phyloP scores from a whole-genome alignment of 805 yeast species.

The Zygotorulaspora danielsina region DNA sequence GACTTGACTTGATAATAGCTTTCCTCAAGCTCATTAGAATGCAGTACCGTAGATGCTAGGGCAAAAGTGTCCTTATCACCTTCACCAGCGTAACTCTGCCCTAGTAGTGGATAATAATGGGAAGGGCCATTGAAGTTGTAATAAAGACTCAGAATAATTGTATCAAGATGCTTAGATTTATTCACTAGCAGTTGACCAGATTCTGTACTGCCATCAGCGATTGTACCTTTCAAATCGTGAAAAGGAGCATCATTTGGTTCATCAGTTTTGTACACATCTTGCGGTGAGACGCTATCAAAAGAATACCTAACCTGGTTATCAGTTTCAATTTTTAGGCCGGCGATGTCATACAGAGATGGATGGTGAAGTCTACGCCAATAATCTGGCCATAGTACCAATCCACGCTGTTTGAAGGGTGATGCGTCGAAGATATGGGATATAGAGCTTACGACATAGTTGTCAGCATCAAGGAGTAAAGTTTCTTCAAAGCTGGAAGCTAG shows the following conservation, averaged over 20 bases:
- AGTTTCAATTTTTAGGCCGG: slow-evolving; percentile 47
- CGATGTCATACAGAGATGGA: slow-evolving; percentile 66
- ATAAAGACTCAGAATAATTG: slow-evolving; percentile 56
- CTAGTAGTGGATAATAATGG: slow-evolving; percentile 61
- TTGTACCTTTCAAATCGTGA: slow-evolving; percentile 58
- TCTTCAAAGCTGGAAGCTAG: slow-evolving; percentile 70
- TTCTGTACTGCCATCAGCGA: slow-evolving; percentile 69
- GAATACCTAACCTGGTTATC: slow-evolving; percentile 37
- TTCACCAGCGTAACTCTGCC: slow-evolving; percentile 75
- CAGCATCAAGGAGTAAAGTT: slow-evolving; percentile 69
- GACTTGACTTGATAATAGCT: slow-evolving; percentile 46
- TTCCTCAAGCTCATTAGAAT: slow-evolving; percentile 23
- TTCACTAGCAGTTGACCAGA: slow-evolving; percentile 67
- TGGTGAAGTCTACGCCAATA: slow-evolving; percentile 83
- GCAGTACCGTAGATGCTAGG: slow-evolving; percentile 53
- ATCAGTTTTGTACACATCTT: slow-evolving; percentile 19
- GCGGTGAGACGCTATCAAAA: slow-evolving; percentile 36
- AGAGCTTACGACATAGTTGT: slow-evolving; percentile 62
- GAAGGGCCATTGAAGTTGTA: slow-evolving; percentile 66
- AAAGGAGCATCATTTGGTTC: slow-evolving; percentile 39
- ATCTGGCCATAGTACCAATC: slow-evolving; percentile 74
- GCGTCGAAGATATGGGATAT: slow-evolving; percentile 57
- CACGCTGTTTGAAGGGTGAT: slow-evolving; percentile 50
- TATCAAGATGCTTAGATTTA: slow-evolving; percentile 53
- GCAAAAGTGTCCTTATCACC: slow-evolving; percentile 77